These are phyloP conservation scores for Fusarium armeniacum DNA, from an alignment of 2,329 filamentous ascomycete genomes.

Conservation along the genomic window DNA sequence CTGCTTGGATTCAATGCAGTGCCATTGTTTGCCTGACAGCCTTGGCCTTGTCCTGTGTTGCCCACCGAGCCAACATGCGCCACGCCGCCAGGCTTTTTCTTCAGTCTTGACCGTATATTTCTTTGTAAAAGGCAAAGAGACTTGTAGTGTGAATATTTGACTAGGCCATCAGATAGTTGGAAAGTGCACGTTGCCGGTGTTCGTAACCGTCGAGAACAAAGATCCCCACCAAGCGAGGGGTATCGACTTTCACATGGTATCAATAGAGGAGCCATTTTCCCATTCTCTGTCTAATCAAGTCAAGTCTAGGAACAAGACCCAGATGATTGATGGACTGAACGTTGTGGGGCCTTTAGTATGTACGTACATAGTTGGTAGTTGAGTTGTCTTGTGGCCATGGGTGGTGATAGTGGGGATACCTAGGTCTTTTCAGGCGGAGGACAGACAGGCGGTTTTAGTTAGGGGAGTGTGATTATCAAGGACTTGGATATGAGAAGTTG, in stretches of 20 bases:
- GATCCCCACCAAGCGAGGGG: conserved; percentile 24
- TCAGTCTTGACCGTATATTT: conserved; percentile 27
- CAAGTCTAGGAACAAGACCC: conserved; percentile 40
- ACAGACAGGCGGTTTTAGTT: background rate
- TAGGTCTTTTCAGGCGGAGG: conserved; percentile 20
- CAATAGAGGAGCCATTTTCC: conserved; percentile 13
- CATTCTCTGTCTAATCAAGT: conserved; percentile 36
- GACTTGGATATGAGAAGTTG: conserved; percentile 19
- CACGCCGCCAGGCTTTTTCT: conserved; percentile 6
- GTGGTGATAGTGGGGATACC: conserved; percentile 27
- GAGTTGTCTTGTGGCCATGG: conserved; percentile 28
- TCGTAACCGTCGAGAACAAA: conserved; percentile 30
- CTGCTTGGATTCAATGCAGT: conserved; percentile 33
- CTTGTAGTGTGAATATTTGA: conserved; percentile 2
- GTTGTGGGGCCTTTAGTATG: conserved; percentile 40
- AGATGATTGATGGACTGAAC: conserved; percentile 15
- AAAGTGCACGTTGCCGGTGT: conserved; percentile 37
- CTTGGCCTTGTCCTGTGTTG: conserved; percentile 12
- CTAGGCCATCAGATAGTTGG: background rate
- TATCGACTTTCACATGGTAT: conserved; percentile 43
- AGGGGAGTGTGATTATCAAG: conserved; percentile 49
- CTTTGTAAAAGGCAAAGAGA: background rate
- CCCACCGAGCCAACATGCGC: conserved; percentile 7
- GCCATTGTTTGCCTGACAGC: conserved; percentile 19
- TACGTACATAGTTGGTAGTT: conserved; percentile 24